Base-by-base conservation (phyloP, 2,329 filamentous ascomycete genomes). In the Penicillium sp. region DNA sequence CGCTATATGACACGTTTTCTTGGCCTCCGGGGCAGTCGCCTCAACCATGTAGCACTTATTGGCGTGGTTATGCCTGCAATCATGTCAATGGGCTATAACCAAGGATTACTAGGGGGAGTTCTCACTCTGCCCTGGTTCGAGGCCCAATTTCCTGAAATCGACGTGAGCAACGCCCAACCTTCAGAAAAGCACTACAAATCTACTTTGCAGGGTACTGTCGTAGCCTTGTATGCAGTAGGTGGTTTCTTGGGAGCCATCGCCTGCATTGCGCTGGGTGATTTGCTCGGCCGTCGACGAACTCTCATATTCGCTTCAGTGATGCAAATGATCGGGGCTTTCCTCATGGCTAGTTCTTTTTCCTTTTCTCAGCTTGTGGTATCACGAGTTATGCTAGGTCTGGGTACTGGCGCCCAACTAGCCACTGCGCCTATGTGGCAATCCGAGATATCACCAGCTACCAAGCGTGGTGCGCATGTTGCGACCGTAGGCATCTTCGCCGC, bases 351-450 rank as follows among this genome's bases (percentile, higher is more conserved):
- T n/a, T 53, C 61, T 0, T 62, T 63, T 21, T 15, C 21, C 1
- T 42, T 63, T n/a, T 13, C 54, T 25, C 59, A 63, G 21, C 49
- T 63, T 9, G 45, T 60, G 12, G 49, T 60, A 4, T 57, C 61
- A 19, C 54, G 61, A 10, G 36, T 63, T 4, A 25, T 61, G 6
- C 57, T 63, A 2, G 61, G 61, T 13, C 49, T 63, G 19, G 61
- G 61, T 0, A 55, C 50, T 8, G 61, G 61, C 1, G 59, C 54
- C 1, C 41, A 58, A 7, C 36, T 63, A 27, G 61, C 59, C 12
- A 63, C 61, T 19, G 52, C 57, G 13, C 57, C 61, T 4, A 25
- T 63, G 8, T 63, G 59, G 59, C 61, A 60, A 38, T 63, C 61
- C 0, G 61, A 63, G 21, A 52, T 63, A 45, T 63, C 59, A 13